A percentile compares a stretch with the other conserved stretches of the same genome.
phyloP scores from a whole-genome alignment of 208 protist genomes.

The Phytomonas francai region DNA sequence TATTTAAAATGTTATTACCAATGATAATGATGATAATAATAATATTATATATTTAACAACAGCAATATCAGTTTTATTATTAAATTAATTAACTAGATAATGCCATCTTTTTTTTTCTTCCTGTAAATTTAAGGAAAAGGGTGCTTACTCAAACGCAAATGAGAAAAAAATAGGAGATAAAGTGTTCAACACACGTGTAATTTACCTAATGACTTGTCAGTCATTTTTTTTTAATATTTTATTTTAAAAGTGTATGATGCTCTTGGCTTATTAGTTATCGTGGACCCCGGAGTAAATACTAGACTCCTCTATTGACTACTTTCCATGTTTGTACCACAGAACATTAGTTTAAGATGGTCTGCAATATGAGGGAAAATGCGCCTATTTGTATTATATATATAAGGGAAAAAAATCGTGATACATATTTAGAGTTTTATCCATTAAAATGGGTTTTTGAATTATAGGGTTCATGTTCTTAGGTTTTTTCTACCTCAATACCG shows the following conservation, averaged over 20 bases:
- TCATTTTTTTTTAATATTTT: not conserved
- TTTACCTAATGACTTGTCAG: too few relatives aligned
- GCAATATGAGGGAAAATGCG: too few relatives aligned
- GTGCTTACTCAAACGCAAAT: too few relatives aligned
- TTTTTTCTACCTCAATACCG: not conserved
- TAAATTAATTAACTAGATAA: not conserved
- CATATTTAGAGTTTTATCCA: not conserved
- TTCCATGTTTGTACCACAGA: not conserved
- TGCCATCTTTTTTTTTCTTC: not conserved
- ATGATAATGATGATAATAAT: too few relatives aligned
- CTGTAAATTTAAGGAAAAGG: too few relatives aligned
- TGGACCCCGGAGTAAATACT: not conserved
- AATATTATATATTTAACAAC: too few relatives aligned
- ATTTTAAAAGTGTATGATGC: not conserved
- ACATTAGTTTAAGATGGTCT: not conserved
- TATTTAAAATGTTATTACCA: constrained; percentile 1
- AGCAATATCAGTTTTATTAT: too few relatives aligned
- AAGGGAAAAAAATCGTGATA: constrained; percentile 1
- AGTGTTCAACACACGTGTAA: too few relatives aligned
- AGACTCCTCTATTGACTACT: not conserved
- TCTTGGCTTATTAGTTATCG: not conserved
- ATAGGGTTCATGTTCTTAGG: not conserved
- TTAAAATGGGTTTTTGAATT: not conserved
- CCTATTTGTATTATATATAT: not conserved
- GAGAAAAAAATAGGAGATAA: too few relatives aligned